Conservation (phyloP, 2,329 filamentous ascomycete species). For the Fonsecaea nubica region DNA sequence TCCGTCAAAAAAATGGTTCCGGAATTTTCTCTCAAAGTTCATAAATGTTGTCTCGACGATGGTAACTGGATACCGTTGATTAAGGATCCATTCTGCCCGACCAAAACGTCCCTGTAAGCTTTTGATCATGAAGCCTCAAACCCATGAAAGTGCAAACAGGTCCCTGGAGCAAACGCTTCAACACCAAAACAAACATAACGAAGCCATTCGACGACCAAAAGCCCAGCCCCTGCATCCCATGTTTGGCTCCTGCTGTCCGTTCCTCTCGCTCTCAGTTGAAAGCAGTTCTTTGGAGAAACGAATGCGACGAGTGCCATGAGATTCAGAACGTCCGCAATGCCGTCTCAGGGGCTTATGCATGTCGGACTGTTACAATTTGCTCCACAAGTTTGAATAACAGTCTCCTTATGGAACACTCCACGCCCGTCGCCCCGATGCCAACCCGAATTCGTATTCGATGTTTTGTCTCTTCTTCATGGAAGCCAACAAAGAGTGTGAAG, state of each 20-base stretch:
- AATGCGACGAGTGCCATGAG: too few species aligned
- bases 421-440: background rate
- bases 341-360: background rate
- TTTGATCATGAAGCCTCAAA: background rate
- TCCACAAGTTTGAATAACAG: background rate
- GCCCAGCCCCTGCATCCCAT: background rate
- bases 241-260: background rate
- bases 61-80: background rate
- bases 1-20: background rate
- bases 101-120: background rate
- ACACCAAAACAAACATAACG: background rate
- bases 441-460: background rate
- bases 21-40: background rate
- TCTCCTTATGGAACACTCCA: background rate
- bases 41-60: background rate
- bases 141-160: background rate
- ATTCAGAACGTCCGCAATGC: background rate
- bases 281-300: background rate
- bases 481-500: background rate
- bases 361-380: background rate
- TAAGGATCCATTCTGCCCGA: background rate
- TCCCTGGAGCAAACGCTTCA: background rate
- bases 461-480: background rate
- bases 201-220: background rate
- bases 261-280: background rate